These are phyloP conservation scores for Phaeosphaeriaceae sp. DNA, from an alignment of 2,329 filamentous ascomycete species.

Conservation along the genomic window DNA sequence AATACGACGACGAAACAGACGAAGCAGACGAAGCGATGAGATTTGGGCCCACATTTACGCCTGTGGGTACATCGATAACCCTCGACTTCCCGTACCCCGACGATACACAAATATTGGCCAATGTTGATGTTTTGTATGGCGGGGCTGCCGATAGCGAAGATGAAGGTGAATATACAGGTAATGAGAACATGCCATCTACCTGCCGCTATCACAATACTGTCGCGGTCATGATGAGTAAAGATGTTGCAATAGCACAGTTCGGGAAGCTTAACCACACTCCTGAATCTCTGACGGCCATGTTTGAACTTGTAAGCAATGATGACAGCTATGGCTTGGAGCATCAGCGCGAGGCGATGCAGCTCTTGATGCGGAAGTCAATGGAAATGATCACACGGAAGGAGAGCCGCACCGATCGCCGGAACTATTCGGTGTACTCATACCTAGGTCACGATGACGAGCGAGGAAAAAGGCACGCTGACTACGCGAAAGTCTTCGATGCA, in stretches of 20 bases:
- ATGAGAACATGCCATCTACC: slow-evolving; percentile 26
- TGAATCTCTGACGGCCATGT: background rate
- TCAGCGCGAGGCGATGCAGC: background rate
- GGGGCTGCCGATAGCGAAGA: slow-evolving; percentile 36
- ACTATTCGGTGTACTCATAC: background rate
- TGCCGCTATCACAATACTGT: slow-evolving; percentile 39
- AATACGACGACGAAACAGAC: background rate
- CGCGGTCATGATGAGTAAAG: slow-evolving; percentile 1
- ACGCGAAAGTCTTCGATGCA: background rate
- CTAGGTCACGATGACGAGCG: background rate
- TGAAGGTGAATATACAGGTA: slow-evolving; percentile 9
- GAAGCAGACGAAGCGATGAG: background rate
- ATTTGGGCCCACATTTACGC: slow-evolving; percentile 10
- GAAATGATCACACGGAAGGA: background rate
- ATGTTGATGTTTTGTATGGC: slow-evolving; percentile 21
- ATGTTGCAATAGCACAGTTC: background rate
- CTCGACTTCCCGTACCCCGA: background rate
- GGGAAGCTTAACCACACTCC: background rate
- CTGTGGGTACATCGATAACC: slow-evolving; percentile 4
- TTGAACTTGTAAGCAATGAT: slow-evolving; percentile 3
- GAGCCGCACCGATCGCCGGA: background rate
- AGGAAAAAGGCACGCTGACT: background rate
- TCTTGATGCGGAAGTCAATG: background rate
- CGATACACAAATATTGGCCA: background rate
- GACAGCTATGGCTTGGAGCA: background rate